These are phyloP conservation scores for Aureobasidium namibiae DNA, from an alignment of 2,329 filamentous ascomycete species.

Conservation along the genomic window DNA sequence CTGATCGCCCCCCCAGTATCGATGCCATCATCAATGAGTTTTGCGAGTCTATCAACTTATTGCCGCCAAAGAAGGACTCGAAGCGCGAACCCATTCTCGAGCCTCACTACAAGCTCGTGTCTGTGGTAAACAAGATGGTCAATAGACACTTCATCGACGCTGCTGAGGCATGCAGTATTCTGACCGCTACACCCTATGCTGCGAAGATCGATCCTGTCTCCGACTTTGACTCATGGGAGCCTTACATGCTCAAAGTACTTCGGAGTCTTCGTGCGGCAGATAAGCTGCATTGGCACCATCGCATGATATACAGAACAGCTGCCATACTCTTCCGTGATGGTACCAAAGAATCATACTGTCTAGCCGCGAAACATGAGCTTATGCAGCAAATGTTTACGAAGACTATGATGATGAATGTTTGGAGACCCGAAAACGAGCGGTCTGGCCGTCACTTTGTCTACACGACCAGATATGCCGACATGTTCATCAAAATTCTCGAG, in stretches of 20 bases:
- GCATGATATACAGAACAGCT: slow-evolving; percentile 70
- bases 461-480: slow-evolving; percentile 76
- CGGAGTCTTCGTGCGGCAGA: slow-evolving; percentile 59
- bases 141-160: slow-evolving; percentile 37
- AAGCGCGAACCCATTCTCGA: slow-evolving; percentile 75
- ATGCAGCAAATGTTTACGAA: slow-evolving; percentile 85
- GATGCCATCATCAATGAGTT: slow-evolving; percentile 17
- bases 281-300: slow-evolving; percentile 92
- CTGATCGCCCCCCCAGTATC: neutral
- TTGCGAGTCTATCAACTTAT: slow-evolving; percentile 47
- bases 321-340: slow-evolving; percentile 53
- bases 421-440: slow-evolving; percentile 83
- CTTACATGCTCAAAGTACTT: slow-evolving; percentile 56
- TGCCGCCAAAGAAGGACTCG: slow-evolving; percentile 45
- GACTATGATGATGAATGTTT: slow-evolving; percentile 89
- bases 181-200: slow-evolving; percentile 48
- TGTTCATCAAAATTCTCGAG: slow-evolving; percentile 67
- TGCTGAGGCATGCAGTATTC: slow-evolving; percentile 31
- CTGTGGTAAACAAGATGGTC: slow-evolving; percentile 74
- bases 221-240: slow-evolving; percentile 46
- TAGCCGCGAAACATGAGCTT: slow-evolving; percentile 66
- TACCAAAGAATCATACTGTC: slow-evolving; percentile 39
- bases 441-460: slow-evolving; percentile 87
- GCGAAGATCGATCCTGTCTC: slow-evolving; percentile 42
- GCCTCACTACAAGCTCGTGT: slow-evolving; percentile 85